A percentile compares a stretch with the other conserved stretches of the same genome.
Evolutionary conservation across 805 yeast genomes (phyloP).

Genomic region (Lachancea thermotolerans): DNA sequence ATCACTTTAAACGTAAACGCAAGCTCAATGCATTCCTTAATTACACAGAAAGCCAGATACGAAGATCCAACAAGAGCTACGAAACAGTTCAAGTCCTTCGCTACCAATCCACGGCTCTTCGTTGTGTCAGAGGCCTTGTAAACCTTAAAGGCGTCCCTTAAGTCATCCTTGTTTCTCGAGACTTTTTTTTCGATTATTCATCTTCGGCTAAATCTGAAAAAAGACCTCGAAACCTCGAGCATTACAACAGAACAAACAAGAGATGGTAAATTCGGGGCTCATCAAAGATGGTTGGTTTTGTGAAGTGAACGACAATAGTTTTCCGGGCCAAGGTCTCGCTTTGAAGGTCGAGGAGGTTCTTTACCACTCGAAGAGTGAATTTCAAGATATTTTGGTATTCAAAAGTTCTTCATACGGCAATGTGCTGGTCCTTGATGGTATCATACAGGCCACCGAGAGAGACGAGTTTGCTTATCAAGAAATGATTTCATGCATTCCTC

Average conservation of each 20-base stretch:
- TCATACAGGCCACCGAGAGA: slow-evolving; percentile 83
- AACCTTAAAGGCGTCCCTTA: too few relatives aligned
- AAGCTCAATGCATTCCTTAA: too few relatives aligned
- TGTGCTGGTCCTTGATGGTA: slow-evolving; percentile 84
- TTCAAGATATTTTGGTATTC: slow-evolving; percentile 79
- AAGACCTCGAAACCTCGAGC: too few relatives aligned
- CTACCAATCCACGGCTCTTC: too few relatives aligned
- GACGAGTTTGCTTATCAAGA: slow-evolving; percentile 95
- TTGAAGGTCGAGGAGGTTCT: slow-evolving; percentile 57
- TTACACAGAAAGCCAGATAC: too few relatives aligned
- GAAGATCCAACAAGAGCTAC: too few relatives aligned
- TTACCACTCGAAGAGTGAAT: slow-evolving; percentile 60
- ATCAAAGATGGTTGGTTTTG: slow-evolving; percentile 71
- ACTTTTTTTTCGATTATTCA: too few relatives aligned
- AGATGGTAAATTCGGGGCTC: neutral
- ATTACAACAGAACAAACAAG: neutral
- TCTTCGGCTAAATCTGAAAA: too few relatives aligned
- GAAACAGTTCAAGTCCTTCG: too few relatives aligned
- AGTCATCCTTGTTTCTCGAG: too few relatives aligned
- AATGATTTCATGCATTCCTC: slow-evolving; percentile 77
- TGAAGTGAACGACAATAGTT: slow-evolving; percentile 60
- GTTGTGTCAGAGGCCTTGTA: too few relatives aligned
- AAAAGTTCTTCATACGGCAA: slow-evolving; percentile 73
- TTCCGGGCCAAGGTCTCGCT: slow-evolving; percentile 83
- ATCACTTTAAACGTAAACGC: neutral